Base-by-base conservation (phyloP, 1,284 basidiomycete species). In the Crocinoboletus sp. region DNA sequence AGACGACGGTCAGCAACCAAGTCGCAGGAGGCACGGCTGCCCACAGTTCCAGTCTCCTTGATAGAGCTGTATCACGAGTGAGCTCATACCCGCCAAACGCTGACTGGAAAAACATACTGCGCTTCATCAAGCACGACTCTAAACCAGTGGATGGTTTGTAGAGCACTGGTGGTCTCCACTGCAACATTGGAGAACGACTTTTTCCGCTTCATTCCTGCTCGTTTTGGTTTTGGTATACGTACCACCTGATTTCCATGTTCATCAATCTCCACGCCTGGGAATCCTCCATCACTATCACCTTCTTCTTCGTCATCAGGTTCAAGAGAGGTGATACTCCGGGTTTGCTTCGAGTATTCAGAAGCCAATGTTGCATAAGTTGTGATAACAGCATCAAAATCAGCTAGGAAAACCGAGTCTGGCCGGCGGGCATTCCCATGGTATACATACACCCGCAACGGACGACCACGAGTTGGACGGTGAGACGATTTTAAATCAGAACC, bases 101-200 rank as follows among this genome's bases (percentile, higher is more conserved):
- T 41, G 28, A 43, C 38, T 43, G 44, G 45, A 30, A 36, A 28
- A 20, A 73, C 91, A 71, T 67, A 95, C 93, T 98, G 94, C 25
- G 96, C 96, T 69, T 99, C 96, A 63, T 99, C 96, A 9, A 99
- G 79, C 9, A 99, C 94, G 20, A 99, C 86, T 46, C 96, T 77
- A 69, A 97, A 99, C 96, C 96, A 99, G 59, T 96, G 84, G 27
- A 99, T 83, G 55, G 87, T 88, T 69, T 99, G 96, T 51, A 99
- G 67, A n/a, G 95, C 82, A 62, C 92, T 95, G 2, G 82, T 75
- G 31, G 76, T 73, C 62, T 92, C 92, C 37, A 63, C 59, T 12
- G 65, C 66, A 32, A 73, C 67, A 45, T 69, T 73, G 29, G 68
- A 65, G 20, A 69, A 69, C 35, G 80, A 78, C 63, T 84, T 84